A percentile compares a stretch with the other conserved stretches of the same genome.
Conservation (phyloP, 2,329 filamentous ascomycete species). For the Pseudocercospora cruenta region DNA sequence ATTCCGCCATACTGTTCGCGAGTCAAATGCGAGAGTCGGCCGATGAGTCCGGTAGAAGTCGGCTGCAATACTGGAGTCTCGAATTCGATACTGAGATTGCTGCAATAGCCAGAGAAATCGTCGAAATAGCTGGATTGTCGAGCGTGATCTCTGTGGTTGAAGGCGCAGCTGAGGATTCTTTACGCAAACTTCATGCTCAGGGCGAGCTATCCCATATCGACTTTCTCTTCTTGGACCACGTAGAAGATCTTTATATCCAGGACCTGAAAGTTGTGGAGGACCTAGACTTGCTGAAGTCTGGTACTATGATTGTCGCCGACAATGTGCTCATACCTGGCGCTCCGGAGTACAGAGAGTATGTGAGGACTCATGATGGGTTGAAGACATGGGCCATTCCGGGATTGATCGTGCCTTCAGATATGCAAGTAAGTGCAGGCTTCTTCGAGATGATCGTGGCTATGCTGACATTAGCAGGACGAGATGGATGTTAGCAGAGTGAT, state of each 20-base stretch:
- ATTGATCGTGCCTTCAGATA: conserved; percentile 15
- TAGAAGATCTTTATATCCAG: conserved; percentile 42
- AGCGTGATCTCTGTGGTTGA: conserved; percentile 41
- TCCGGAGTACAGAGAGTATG: conserved; percentile 49
- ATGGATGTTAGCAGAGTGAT: conserved; percentile 19
- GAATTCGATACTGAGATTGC: conserved; percentile 42
- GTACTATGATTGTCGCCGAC: conserved; percentile 47
- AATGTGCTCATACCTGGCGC: conserved; percentile 51
- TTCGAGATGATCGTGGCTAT: neutral
- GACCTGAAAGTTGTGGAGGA: conserved; percentile 43
- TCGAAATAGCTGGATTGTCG: conserved; percentile 41
- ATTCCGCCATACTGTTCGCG: conserved; percentile 41
- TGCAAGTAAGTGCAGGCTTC: conserved; percentile 9
- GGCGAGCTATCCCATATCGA: conserved; percentile 39
- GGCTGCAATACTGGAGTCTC: conserved; percentile 41
- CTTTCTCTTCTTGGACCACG: conserved; percentile 45
- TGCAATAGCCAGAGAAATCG: conserved; percentile 38
- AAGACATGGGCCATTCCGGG: conserved; percentile 10
- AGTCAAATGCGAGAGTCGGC: conserved; percentile 13
- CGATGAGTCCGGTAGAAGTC: conserved; percentile 9
- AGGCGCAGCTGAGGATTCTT: conserved; percentile 38
- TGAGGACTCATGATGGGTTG: conserved; percentile 33
- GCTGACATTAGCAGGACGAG: conserved; percentile 11
- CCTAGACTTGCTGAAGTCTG: conserved; percentile 38
- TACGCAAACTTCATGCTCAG: conserved; percentile 35